Percentiles rank a stretch among this genome's conserved stretches.
phyloP scores from a whole-genome alignment of 202 grass and related monocot species.

The Schoenoplectus tabernaemontani region DNA sequence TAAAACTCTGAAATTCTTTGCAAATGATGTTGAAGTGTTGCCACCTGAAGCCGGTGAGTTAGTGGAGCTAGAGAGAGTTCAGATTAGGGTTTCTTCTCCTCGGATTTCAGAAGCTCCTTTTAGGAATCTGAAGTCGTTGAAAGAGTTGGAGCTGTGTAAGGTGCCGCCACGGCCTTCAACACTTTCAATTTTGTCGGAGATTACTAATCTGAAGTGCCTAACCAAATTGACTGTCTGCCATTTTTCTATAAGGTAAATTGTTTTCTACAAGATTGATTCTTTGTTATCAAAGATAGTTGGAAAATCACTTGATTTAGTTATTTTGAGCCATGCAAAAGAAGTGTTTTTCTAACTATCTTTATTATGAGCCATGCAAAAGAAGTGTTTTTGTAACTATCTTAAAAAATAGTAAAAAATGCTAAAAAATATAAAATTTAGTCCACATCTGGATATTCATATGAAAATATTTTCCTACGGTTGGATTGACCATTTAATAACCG shows the following conservation, averaged over 20 bases:
- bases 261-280: neutral
- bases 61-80: conserved; percentile 60
- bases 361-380: too few species aligned
- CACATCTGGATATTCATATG: too few species aligned
- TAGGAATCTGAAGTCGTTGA: conserved; percentile 55
- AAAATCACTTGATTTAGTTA: too few species aligned
- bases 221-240: conserved; percentile 79
- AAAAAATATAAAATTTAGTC: too few species aligned
- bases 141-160: conserved; percentile 76
- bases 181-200: conserved; percentile 61
- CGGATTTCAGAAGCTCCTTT: conserved; percentile 51
- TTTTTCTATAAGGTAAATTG: conserved; percentile 66
- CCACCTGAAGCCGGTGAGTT: conserved; percentile 56
- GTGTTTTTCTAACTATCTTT: too few species aligned
- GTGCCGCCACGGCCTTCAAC: conserved; percentile 59
- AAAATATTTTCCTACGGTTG: too few species aligned
- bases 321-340: too few species aligned
- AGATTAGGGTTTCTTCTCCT: conserved; percentile 81
- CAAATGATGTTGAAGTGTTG: conserved; percentile 88
- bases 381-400: too few species aligned
- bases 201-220: conserved; percentile 54
- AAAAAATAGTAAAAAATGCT: too few species aligned
- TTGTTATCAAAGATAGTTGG: neutral
- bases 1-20: conserved; percentile 86
- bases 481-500: too few species aligned